Percentiles rank a stretch among this genome's conserved stretches.
These are phyloP conservation scores for Tylopilus sp. DNA, from an alignment of 768 basidiomycete genomes.

Conservation along the genomic window DNA sequence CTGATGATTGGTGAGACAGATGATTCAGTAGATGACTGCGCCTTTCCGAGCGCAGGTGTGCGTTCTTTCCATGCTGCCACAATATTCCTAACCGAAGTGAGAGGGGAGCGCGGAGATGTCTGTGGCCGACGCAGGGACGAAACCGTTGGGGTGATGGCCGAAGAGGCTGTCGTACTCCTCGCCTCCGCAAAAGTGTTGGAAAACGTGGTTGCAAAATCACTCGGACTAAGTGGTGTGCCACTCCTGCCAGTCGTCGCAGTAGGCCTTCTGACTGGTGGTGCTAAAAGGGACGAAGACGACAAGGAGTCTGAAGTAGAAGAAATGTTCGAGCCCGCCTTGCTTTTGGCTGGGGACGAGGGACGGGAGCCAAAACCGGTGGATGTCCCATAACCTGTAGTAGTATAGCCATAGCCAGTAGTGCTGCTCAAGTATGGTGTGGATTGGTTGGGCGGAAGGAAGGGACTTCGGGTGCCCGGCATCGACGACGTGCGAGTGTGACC, in stretches of 20 bases:
- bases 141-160: conserved; percentile 39
- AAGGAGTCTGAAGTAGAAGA: conserved; percentile 25
- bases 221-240: conserved; percentile 35
- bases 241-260: conserved; percentile 18
- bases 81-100: conserved; percentile 73
- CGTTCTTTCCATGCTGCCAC: conserved; percentile 80
- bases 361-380: conserved; percentile 41
- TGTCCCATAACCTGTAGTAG: conserved; percentile 30
- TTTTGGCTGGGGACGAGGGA: conserved; percentile 48
- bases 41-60: conserved; percentile 43
- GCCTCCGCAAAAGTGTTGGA: conserved; percentile 40
- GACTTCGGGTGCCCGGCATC: conserved; percentile 38
- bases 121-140: conserved; percentile 61
- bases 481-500: conserved; percentile 57
- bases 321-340: conserved; percentile 32
- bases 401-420: conserved; percentile 35
- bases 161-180: conserved; percentile 20
- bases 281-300: conserved; percentile 43
- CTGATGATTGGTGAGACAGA: conserved; percentile 35
- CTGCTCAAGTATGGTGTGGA: conserved; percentile 39
- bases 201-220: conserved; percentile 36
- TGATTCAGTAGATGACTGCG: conserved; percentile 37
- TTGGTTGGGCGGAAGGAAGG: conserved; percentile 31
- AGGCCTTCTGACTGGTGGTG: conserved; percentile 42
- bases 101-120: conserved; percentile 64